Evolutionary conservation across 169 alveolate species (phyloP).

Genomic region (Plasmodium gaboni): DNA sequence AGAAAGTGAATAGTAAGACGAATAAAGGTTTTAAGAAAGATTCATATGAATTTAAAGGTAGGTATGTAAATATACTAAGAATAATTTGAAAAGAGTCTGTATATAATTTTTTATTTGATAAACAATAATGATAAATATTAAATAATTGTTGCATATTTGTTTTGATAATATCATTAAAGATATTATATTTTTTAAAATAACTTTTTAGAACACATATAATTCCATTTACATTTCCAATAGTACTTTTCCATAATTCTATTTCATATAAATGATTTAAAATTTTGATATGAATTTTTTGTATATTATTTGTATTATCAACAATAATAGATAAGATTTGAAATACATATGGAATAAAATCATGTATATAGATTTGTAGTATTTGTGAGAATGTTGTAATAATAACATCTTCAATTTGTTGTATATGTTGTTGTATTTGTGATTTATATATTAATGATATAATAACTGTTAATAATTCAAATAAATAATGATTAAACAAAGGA

Average conservation of each 20-base stretch:
- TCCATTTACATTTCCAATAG: constrained; percentile 86
- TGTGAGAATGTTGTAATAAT: constrained; percentile 82
- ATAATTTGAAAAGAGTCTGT: constrained; percentile 86
- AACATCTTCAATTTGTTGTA: constrained; percentile 77
- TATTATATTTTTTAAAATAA: constrained; percentile 81
- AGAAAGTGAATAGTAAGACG: constrained; percentile 83
- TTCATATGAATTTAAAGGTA: constrained; percentile 83
- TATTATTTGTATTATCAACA: constrained; percentile 64
- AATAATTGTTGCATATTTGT: constrained; percentile 84
- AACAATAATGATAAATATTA: constrained; percentile 87
- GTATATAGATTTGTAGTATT: constrained; percentile 84
- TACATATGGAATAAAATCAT: constrained; percentile 88
- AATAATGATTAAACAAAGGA: constrained; percentile 88
- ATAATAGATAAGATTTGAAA: constrained; percentile 78
- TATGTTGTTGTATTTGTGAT: constrained; percentile 13
- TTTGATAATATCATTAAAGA: constrained; percentile 83
- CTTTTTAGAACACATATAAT: constrained; percentile 85
- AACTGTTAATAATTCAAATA: constrained; percentile 84
- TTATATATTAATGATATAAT: constrained; percentile 78
- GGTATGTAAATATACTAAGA: constrained; percentile 82
- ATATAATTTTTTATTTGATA: constrained; percentile 86
- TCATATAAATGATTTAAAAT: constrained; percentile 77
- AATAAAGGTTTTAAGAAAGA: constrained; percentile 83
- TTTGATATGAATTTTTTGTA: constrained; percentile 78
- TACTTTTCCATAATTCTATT: constrained; percentile 80